Conservation (phyloP, 164 flowering plant genomes). For the Macadamia integrifolia region DNA sequence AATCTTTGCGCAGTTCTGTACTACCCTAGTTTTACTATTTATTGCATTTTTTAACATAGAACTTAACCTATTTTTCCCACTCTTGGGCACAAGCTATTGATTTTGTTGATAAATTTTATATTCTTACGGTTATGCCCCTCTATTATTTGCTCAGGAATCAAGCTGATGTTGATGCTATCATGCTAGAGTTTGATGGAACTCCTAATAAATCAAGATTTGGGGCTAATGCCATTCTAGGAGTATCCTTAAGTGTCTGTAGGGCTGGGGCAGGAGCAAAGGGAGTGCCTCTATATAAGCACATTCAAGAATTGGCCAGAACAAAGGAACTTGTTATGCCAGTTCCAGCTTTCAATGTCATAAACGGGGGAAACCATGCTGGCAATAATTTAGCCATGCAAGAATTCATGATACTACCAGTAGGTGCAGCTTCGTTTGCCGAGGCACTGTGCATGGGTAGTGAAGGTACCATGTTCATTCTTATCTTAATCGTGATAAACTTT, state of each 20-base stretch:
- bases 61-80: too few relatives aligned
- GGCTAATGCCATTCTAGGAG: slow-evolving; percentile 93
- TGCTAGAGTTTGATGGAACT: slow-evolving; percentile 94
- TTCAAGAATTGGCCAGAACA: slow-evolving; percentile 79
- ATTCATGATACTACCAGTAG: slow-evolving; percentile 94
- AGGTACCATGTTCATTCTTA: slow-evolving; percentile 35
- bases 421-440: slow-evolving; percentile 87
- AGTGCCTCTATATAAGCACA: slow-evolving; percentile 83
- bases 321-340: slow-evolving; percentile 98
- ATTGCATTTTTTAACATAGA: too few relatives aligned
- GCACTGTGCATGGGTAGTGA: slow-evolving; percentile 97
- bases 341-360: slow-evolving; percentile 96
- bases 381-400: slow-evolving; percentile 98
- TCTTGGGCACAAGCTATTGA: too few relatives aligned
- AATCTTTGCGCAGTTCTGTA: too few relatives aligned
- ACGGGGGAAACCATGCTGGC: slow-evolving; percentile 99
- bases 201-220: slow-evolving; percentile 87
- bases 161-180: slow-evolving; percentile 73
- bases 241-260: slow-evolving; percentile 84
- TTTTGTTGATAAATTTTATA: too few relatives aligned
- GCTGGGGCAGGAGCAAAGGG: slow-evolving; percentile 98
- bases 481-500: background rate
- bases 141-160: slow-evolving; percentile 46
- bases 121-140: slow-evolving; percentile 1
- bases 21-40: too few relatives aligned